Conservation (phyloP, 768 basidiomycete species). For the Cubamyces sp. region DNA sequence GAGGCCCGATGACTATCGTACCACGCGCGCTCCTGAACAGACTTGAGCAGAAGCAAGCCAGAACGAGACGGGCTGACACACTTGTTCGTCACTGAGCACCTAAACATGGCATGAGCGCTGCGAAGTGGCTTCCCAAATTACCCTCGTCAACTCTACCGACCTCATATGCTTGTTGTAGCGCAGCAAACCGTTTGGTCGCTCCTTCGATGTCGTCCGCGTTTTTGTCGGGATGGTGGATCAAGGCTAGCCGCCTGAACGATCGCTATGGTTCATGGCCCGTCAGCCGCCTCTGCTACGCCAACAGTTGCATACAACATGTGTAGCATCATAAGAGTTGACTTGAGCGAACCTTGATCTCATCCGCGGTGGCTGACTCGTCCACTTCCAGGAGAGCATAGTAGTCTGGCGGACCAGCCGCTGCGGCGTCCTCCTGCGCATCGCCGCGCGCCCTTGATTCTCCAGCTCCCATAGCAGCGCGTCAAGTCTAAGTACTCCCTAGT, state of each 20-base stretch:
- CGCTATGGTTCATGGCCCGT: constrained; percentile 46
- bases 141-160: constrained; percentile 44
- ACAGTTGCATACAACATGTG: neutral
- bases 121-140: neutral
- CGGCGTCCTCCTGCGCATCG: constrained; percentile 26
- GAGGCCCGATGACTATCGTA: constrained; percentile 93
- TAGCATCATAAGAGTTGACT: no score
- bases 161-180: constrained; percentile 95
- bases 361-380: constrained; percentile 77
- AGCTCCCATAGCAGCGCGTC: constrained; percentile 59
- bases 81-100: constrained; percentile 96
- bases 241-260: constrained; percentile 83
- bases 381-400: constrained; percentile 86
- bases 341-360: constrained; percentile 80
- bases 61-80: constrained; percentile 37
- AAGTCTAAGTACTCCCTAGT: neutral
- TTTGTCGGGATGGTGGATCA: constrained; percentile 88
- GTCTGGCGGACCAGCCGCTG: constrained; percentile 46
- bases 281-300: neutral
- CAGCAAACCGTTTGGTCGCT: constrained; percentile 85
- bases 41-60: neutral
- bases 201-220: constrained; percentile 83
- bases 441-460: constrained; percentile 57
- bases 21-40: constrained; percentile 90
- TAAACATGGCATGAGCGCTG: constrained; percentile 35